Evolutionary conservation across 495 filamentous ascomycete genomes (phyloP).

Genomic region (Emericellopsis terricola): DNA sequence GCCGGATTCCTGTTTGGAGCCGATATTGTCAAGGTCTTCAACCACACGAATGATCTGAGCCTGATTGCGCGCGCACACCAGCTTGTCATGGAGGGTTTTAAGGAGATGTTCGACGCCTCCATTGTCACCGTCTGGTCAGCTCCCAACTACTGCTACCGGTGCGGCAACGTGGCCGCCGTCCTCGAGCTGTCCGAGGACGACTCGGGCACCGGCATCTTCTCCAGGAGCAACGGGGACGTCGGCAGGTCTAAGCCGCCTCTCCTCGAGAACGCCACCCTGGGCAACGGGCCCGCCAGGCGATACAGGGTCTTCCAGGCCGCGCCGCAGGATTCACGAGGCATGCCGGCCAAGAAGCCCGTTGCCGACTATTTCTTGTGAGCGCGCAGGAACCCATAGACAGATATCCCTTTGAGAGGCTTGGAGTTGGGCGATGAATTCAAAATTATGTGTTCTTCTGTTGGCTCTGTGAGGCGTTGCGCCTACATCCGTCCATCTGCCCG

Average conservation of each 20-base stretch:
- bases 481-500: too few relatives aligned
- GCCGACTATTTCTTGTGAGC: conserved; percentile 82
- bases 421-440: too few relatives aligned
- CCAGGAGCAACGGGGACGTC: conserved; percentile 66
- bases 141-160: conserved; percentile 96
- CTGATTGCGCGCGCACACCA: conserved; percentile 94
- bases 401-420: too few relatives aligned
- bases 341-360: conserved; percentile 97
- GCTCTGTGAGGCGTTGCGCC: too few relatives aligned
- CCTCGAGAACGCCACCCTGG: conserved; percentile 13
- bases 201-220: conserved; percentile 51
- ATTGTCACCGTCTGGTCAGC: conserved; percentile 97
- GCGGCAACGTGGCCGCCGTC: conserved; percentile 92
- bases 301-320: conserved; percentile 96
- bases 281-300: conserved; percentile 61
- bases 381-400: too few relatives aligned
- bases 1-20: conserved; percentile 95
- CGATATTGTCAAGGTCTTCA: conserved; percentile 96
- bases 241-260: conserved; percentile 31
- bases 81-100: conserved; percentile 95
- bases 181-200: conserved; percentile 83
- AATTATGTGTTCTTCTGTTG: too few relatives aligned
- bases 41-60: conserved; percentile 90
- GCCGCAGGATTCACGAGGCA: conserved; percentile 87
- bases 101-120: conserved; percentile 90